Conservation (phyloP, 805 yeast genomes). For the Wickerhamomyces hampshirensis region DNA sequence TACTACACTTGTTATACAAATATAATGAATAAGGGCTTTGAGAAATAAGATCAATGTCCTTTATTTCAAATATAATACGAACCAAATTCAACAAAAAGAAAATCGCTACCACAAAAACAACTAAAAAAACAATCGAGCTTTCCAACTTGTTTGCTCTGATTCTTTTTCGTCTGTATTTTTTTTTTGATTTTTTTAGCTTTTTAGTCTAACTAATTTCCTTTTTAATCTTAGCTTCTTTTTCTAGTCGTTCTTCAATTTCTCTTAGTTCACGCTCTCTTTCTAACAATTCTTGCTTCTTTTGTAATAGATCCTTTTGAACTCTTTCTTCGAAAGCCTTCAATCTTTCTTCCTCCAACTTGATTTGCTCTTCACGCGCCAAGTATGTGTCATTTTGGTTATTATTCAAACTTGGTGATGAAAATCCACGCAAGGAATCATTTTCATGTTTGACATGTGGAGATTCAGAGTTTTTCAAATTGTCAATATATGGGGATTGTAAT, state of each 20-base stretch:
- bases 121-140: too few relatives aligned
- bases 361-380: constrained; percentile 79
- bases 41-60: too few relatives aligned
- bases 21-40: too few relatives aligned
- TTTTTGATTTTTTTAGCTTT: too few relatives aligned
- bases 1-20: too few relatives aligned
- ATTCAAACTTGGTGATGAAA: constrained; percentile 9
- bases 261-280: constrained; percentile 81
- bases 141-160: too few relatives aligned
- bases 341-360: constrained; percentile 84
- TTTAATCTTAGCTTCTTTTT: constrained; percentile 45
- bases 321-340: constrained; percentile 81
- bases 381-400: constrained; percentile 34
- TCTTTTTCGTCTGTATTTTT: too few relatives aligned
- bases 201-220: constrained; percentile 10
- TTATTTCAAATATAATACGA: too few relatives aligned
- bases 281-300: constrained; percentile 76
- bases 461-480: constrained; percentile 1
- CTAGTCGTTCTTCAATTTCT: constrained; percentile 70
- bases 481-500: constrained; percentile 11
- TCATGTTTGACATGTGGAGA: constrained; percentile 26
- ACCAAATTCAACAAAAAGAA: too few relatives aligned
- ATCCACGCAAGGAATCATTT: constrained; percentile 2
- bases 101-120: too few relatives aligned
- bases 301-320: constrained; percentile 79